Evolutionary conservation across 345 rosid species (phyloP).

Genomic region (Turritis glabra): DNA sequence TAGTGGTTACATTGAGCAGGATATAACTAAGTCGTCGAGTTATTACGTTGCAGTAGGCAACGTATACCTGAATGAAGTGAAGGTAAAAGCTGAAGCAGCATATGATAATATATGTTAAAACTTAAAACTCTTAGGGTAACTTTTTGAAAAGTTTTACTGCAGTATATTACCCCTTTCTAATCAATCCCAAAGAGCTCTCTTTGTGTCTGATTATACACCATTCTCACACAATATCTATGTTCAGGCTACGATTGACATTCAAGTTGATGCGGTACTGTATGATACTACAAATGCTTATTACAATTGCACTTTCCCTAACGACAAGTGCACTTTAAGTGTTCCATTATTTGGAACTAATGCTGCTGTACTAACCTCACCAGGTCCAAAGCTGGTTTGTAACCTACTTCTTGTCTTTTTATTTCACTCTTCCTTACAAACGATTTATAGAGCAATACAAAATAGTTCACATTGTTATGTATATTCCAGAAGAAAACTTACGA

Average conservation of each 20-base stretch:
- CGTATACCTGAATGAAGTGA: slow-evolving; percentile 64
- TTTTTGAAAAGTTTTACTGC: slow-evolving; percentile 8
- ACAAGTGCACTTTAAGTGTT: slow-evolving; percentile 56
- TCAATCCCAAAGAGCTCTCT: not conserved
- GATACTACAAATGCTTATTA: slow-evolving; percentile 78
- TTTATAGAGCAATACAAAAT: slow-evolving; percentile 14
- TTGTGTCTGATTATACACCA: not conserved
- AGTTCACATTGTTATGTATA: slow-evolving; percentile 6
- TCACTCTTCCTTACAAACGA: not conserved
- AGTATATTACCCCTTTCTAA: not conserved
- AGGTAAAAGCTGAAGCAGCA: slow-evolving; percentile 52
- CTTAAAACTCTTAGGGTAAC: not conserved
- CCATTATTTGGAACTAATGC: slow-evolving; percentile 64
- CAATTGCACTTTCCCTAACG: slow-evolving; percentile 63
- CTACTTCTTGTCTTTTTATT: slow-evolving; percentile 9
- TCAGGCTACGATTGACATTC: slow-evolving; percentile 71
- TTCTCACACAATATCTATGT: slow-evolving; percentile 25
- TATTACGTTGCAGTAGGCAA: slow-evolving; percentile 86
- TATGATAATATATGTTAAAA: not conserved
- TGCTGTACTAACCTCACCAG: slow-evolving; percentile 73
- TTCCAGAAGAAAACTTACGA: not conserved
- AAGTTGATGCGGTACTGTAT: slow-evolving; percentile 57
- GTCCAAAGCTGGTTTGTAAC: slow-evolving; percentile 53
- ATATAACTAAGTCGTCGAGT: slow-evolving; percentile 63
- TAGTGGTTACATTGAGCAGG: slow-evolving; percentile 60